Base-by-base conservation (phyloP, 2,329 filamentous ascomycete species). In the Fusarium secorum region DNA sequence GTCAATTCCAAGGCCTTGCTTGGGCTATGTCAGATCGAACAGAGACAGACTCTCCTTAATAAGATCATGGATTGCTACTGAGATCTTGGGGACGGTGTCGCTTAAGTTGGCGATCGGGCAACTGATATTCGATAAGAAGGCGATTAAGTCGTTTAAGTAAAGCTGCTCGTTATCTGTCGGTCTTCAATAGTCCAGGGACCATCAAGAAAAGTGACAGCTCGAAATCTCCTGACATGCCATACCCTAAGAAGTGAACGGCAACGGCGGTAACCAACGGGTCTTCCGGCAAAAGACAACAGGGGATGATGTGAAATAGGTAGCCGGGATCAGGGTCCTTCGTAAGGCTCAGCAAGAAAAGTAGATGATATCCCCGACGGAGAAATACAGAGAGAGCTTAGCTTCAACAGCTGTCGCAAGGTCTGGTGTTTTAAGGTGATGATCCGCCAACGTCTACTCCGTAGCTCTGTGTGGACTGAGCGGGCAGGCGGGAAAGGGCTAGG, bases 241-340 rank as follows among this genome's bases (percentile, higher is more conserved):
- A 17, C 45, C 39, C 45, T 41, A n/a, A 41, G 17, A 46, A 52
- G 45, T 41, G 38, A 62, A 60, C 69, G 69, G 69, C 68, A 70
- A 51, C 54, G 41, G 30, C 70, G 70, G 70, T 68, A 60, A 60
- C 30, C 24, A 28, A 59, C 44, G 62, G 70, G 56, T 64, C 61
- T 39, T 41, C 45, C 46, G 55, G 57, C 46, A 62, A 55, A 52
- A 44, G 20, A 30, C 26, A 33, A 53, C 48, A 72, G 39, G 69
- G 60, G 53, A 24, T n/a, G n/a, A 46, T 39, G 39, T 30, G 22
- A 52, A 48, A 51, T 39, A 46, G 26, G 45, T 39, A 39, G 22
- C 66, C 10, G 18, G 69, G 65, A 64, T 69, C 65, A 70, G 61
- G 69, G 69, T 60, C 54, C 64, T 58, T 36, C 33, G 38, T 54